Base-by-base conservation (phyloP, 2,329 filamentous ascomycete genomes). In the Mollisiaceae sp. region DNA sequence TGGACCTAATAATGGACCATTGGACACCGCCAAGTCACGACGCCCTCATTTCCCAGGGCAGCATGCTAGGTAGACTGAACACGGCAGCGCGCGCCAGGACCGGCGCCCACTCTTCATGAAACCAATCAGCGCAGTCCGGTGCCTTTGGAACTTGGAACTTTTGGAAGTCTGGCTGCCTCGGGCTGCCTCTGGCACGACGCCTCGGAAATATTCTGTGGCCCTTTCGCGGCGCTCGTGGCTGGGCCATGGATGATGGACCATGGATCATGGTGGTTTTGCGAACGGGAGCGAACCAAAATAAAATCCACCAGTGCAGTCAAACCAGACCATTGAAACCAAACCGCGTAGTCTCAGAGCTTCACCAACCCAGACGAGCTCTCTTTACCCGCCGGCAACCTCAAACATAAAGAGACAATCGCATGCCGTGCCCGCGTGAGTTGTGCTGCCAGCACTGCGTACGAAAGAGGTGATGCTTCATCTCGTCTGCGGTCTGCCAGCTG, bases 1-100 rank as follows among this genome's bases (percentile, higher is more conserved):
- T 24, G 38, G 32, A n/a, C n/a, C n/a, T n/a, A n/a, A n/a, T n/a
- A n/a, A n/a, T n/a, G n/a, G n/a, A n/a, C n/a, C n/a, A n/a, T n/a
- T n/a, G n/a, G n/a, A n/a, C n/a, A n/a, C n/a, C n/a, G n/a, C n/a
- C n/a, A n/a, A n/a, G n/a, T 56, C 56, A 27, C 61, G 45, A 24
- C 45, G 32, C 36, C 36, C 65, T 69, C 59, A 69, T 69, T 69
- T 69, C 67, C 65, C 62, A 24, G 41, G n/a, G 43, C 59, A 18
- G 15, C 22, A 24, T 50, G 66, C 64, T 65, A 66, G 66, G 62
- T 65, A 66, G 39, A 38, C 64, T 54, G 38, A 32, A 55, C 14
- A 36, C n/a, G 58, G 67, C n/a, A 63, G 45, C 39, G 56, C 54
- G n/a, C 2, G 15, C 43, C 38, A 41, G 38, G n/a, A 8, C 43